Evolutionary conservation across 1,139 yeast species (phyloP).

Genomic region (Tardiomyces depauwii): DNA sequence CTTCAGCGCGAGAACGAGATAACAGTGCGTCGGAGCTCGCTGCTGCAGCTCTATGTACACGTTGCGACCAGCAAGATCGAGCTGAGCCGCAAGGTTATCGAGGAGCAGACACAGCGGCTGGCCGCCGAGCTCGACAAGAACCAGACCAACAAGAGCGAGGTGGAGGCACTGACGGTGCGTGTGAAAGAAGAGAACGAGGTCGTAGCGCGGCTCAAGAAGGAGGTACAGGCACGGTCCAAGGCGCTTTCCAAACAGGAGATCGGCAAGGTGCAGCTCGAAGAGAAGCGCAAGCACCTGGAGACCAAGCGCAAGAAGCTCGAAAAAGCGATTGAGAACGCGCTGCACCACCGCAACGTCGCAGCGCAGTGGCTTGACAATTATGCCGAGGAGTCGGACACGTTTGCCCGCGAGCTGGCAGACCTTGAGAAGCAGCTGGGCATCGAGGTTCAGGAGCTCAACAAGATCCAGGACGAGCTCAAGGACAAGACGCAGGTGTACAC

Average conservation of each 20-base stretch:
- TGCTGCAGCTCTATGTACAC: conserved; percentile 43
- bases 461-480: conserved; percentile 54
- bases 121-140: conserved; percentile 36
- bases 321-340: conserved; percentile 33
- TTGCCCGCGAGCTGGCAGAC: conserved; percentile 30
- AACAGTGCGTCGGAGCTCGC: conserved; percentile 41
- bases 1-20: conserved; percentile 56
- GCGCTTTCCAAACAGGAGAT: conserved; percentile 22
- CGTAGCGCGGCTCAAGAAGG: conserved; percentile 25
- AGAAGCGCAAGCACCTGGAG: conserved; percentile 52
- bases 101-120: conserved; percentile 38
- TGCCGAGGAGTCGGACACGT: conserved; percentile 30
- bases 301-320: conserved; percentile 51
- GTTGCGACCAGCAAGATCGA: conserved; percentile 33
- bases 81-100: conserved; percentile 27
- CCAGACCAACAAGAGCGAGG: conserved; percentile 29
- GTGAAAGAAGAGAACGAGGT: conserved; percentile 14
- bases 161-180: conserved; percentile 13
- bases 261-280: conserved; percentile 60
- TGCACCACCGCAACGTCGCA: conserved; percentile 32
- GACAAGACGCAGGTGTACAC: conserved; percentile 62
- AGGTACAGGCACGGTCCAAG: conserved; percentile 15
- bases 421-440: conserved; percentile 35
- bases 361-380: conserved; percentile 37
- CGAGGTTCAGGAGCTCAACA: conserved; percentile 49